Base-by-base conservation (phyloP, 768 basidiomycete species). In the Boletus rubescentipes region DNA sequence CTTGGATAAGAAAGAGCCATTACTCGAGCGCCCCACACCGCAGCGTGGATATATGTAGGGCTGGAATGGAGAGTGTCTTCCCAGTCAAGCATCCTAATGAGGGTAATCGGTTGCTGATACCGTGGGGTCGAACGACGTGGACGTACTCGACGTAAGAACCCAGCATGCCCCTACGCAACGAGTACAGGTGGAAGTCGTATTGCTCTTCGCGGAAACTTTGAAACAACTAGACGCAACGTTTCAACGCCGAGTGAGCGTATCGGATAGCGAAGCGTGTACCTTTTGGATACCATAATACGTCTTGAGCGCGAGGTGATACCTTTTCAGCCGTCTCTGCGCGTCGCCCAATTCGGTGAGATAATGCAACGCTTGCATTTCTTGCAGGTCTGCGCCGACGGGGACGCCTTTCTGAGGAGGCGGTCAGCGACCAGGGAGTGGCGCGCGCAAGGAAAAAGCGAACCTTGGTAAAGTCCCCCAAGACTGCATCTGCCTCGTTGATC, bases 161-260 rank as follows among this genome's bases (percentile, higher is more conserved):
- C 32, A 98, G 73, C 9, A 90, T 96, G 63, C 86, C 90, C 62
- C 91, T 93, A 49, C 97, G 86, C 60, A 98, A 60, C 60, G 91
- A 91, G 70, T 98, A 99, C 8, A 89, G 85, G 68, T 99, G 97
- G 79, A 99, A 99, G 70, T 99, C 97, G 62, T 89, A 98, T 72
- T 98, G 94, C 64, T 97, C 95, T 60, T 98, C 93, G 59, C 97
- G 93, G 59, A 90, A 82, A 48, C 89, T 89, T 49, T 87, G 80
- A 68, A 96, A 98, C 15, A 86, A 73, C 91, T 91, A 55, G 37
- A 29, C 45, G 31, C 20, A 47, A 48, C 15, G 45, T 49, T 63
- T 20, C 34, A 63, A 43, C 42, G 20, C 42, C 32, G 35, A 29
- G 29, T 30, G 32, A 38, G 40, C 56, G 31, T 30, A 29, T 48